Base-by-base conservation (phyloP, 768 basidiomycete genomes). In the Pleurotus eryngii region DNA sequence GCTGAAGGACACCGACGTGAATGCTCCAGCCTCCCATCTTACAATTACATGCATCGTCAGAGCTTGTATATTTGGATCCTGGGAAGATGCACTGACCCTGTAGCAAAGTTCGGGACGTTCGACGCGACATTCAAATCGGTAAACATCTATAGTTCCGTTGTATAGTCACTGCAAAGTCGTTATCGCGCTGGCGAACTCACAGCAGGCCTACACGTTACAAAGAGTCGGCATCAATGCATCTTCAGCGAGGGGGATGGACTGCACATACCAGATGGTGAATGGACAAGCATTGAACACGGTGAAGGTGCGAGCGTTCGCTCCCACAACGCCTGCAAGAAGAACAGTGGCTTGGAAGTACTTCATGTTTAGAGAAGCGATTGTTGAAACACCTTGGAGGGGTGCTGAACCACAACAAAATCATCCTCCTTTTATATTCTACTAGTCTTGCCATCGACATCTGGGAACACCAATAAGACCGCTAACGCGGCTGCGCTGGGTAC, bases 221-320 rank as follows among this genome's bases (percentile, higher is more conserved):
- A 3, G 26, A 35, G 20, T 35, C 12, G 5, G 55, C 39, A 46
- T 20, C 22, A 14, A 45, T 26, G 24, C 9, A 35, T 9, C 30
- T 18, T 22, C 8, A 55, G 37, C 14, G 15, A 27, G 15, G 50
- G 37, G 14, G 40, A 57, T 12, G 8, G 27, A 9, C 30, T 11
- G 12, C 24, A 51, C 70, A 18, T 63, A 86, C 87, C 87, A 88
- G 59, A 88, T 77, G 3, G 85, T 88, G 69, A 85, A 88, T 0
- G 84, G 78, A 63, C 87, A 88, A 2, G 70, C 75, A 70, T 88
- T 89, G 64, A 75, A 74, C 48, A 83, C 82, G 0, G 80, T 83
- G 60, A 89, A 78, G 24, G 80, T 85, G 35, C 86, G 79, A 43
- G 77, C 82, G n/a, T 72, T 67, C 40, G 72, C 70, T 51, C 70